A percentile compares a stretch with the other conserved stretches of the same genome.
Evolutionary conservation across 257 asterid genomes (phyloP).

Genomic region (Capsicum chinense): DNA sequence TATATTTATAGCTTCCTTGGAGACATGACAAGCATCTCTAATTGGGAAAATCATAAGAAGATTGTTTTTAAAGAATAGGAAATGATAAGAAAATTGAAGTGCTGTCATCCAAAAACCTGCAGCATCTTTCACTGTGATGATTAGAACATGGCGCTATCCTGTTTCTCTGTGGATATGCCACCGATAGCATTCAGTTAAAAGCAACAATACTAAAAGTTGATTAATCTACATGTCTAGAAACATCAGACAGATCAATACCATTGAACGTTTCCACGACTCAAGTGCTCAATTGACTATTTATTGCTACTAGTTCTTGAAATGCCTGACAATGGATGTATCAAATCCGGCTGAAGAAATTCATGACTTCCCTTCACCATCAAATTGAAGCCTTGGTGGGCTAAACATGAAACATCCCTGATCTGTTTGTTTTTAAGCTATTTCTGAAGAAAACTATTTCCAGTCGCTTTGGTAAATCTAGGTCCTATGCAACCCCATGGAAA

Average conservation of each 20-base stretch:
- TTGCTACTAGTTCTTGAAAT: conserved; percentile 11
- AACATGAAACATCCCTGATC: not conserved
- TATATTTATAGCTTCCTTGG: not conserved
- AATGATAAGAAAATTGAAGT: not conserved
- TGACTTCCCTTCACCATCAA: not conserved
- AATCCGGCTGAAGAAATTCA: not conserved
- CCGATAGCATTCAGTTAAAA: not conserved
- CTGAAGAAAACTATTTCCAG: not conserved
- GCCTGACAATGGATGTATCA: not conserved
- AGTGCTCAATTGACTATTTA: not conserved
- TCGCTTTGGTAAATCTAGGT: not conserved
- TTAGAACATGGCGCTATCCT: not conserved
- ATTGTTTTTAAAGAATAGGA: not conserved
- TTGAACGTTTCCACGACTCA: not conserved
- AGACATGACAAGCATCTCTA: not conserved
- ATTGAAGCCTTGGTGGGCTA: not conserved
- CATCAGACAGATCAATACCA: not conserved
- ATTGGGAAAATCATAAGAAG: not conserved
- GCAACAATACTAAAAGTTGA: not conserved
- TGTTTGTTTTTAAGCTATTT: conserved; percentile 1
- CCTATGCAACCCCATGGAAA: not conserved
- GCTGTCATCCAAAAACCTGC: not conserved
- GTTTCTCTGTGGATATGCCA: not conserved
- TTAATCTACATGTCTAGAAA: not conserved
- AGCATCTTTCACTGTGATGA: conserved; percentile 9